A percentile compares a stretch with the other conserved stretches of the same genome.
Conservation (phyloP, 805 yeast species). For the Yarrowia phangngaensis region DNA sequence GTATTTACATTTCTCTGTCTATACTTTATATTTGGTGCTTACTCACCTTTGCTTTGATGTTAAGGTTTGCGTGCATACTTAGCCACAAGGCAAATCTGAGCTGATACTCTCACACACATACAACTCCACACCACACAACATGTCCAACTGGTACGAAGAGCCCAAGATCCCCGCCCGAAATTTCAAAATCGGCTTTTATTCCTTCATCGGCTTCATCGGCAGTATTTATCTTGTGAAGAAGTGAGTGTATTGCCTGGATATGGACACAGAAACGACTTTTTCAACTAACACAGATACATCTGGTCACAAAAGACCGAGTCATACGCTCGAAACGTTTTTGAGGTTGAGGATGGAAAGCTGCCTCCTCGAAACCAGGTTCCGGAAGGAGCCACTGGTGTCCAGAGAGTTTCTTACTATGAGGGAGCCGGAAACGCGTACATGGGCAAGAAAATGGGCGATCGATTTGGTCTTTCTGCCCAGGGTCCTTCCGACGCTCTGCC, state of each 20-base stretch:
- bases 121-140: neutral
- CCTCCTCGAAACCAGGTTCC: conserved; percentile 34
- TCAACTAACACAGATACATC: conserved; percentile 18
- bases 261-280: neutral
- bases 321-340: conserved; percentile 26
- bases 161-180: conserved; percentile 27
- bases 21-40: too few relatives aligned
- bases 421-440: conserved; percentile 41
- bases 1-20: too few relatives aligned
- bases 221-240: conserved; percentile 24
- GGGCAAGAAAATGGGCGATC: conserved; percentile 30
- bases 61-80: too few relatives aligned
- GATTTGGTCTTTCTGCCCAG: conserved; percentile 18
- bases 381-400: conserved; percentile 22
- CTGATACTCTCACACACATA: conserved; percentile 13
- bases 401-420: conserved; percentile 39
- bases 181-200: conserved; percentile 21
- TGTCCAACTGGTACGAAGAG: conserved; percentile 26
- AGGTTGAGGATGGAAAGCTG: conserved; percentile 28
- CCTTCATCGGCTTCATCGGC: conserved; percentile 20
- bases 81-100: conserved; percentile 14
- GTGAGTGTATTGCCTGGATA: conserved; percentile 6
- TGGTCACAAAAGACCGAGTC: conserved; percentile 18
- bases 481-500: conserved; percentile 10
- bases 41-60: too few relatives aligned